Evolutionary conservation across 2,329 filamentous ascomycete genomes (phyloP).

Genomic region (Verticillium isaacii): DNA sequence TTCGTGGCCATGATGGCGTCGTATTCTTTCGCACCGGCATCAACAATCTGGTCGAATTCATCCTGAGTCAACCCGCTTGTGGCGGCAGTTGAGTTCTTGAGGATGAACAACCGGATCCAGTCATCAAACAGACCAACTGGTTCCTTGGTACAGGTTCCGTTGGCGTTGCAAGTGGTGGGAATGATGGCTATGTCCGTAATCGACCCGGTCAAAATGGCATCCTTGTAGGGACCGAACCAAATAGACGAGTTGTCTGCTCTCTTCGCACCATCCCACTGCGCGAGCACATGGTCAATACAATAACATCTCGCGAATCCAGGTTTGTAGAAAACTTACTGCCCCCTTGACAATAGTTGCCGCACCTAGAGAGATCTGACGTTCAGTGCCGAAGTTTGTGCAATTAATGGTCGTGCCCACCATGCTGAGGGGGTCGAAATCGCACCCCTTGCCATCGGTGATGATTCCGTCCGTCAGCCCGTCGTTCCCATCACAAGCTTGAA

Average conservation of each 20-base stretch:
- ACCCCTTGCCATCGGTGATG: constrained; percentile 19
- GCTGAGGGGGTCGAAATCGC: constrained; percentile 8
- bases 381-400: constrained; percentile 11
- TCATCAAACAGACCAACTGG: constrained; percentile 18
- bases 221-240: neutral
- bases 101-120: constrained; percentile 29
- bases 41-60: constrained; percentile 21
- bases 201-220: neutral
- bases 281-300: neutral
- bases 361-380: constrained; percentile 22
- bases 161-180: neutral
- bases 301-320: neutral
- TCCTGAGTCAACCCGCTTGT: constrained; percentile 25
- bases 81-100: too few species aligned
- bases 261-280: neutral
- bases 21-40: neutral
- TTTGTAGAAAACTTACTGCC: neutral
- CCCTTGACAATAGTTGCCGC: constrained; percentile 9
- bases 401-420: neutral
- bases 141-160: neutral
- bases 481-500: constrained; percentile 34
- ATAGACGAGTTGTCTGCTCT: neutral
- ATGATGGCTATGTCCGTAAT: neutral
- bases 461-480: constrained; percentile 43
- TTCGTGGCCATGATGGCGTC: constrained; percentile 22